Base-by-base conservation (phyloP, 257 asterid species). In the Ocimum tenuiflorum region DNA sequence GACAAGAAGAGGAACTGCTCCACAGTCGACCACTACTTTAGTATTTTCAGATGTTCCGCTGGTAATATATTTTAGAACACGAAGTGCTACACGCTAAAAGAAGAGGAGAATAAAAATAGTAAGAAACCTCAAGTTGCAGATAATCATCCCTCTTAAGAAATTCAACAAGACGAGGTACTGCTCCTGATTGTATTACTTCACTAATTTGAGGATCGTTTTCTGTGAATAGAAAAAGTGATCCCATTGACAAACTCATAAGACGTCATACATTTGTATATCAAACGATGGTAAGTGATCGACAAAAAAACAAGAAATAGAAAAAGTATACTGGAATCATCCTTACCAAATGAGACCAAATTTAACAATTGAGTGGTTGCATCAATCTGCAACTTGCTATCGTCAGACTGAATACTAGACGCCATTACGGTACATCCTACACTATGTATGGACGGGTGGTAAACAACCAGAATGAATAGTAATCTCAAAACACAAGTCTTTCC, bases 161-260 rank as follows among this genome's bases (percentile, higher is more conserved):
- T 53, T 64, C 63, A 29, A 75, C 69, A 20, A 75, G 56, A 5
- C 80, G 48, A 63, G 75, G 76, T 48, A 75, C 76, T 39, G 23
- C 80, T 20, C 76, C 76, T 18, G 57, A 49, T 38, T 70, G 51
- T 55, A 75, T 53, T 38, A 67, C 73, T 65, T 75, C 65, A 45
- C 64, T 65, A 39, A 70, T 63, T n/a, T 53, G 69, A 20, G 78
- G 73, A 7, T 46, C 24, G 15, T 55, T n/a, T 65, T 65, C 77
- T 72, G 72, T 63, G 7, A 18, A n/a, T n/a, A n/a, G n/a, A n/a
- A n/a, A n/a, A n/a, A n/a, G n/a, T n/a, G n/a, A n/a, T n/a, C n/a
- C n/a, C n/a, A n/a, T n/a, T n/a, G n/a, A n/a, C n/a, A n/a, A n/a
- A n/a, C n/a, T n/a, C n/a, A n/a, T n/a, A n/a, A n/a, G n/a, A n/a